Evolutionary conservation across 2,329 filamentous ascomycete genomes (phyloP).

Genomic region (Ampelomyces quisqualis): DNA sequence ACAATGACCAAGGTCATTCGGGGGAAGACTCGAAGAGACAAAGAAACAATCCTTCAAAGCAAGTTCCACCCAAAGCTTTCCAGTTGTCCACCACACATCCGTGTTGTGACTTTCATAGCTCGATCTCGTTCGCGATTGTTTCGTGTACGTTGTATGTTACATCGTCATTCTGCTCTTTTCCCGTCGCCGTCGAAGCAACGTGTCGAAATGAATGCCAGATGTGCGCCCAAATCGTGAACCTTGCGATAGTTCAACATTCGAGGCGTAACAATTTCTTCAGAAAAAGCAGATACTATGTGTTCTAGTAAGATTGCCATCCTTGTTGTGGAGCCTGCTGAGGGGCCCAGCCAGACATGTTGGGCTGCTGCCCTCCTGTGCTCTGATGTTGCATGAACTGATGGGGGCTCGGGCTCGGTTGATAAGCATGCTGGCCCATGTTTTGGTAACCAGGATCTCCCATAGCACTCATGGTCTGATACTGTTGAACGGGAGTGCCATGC

Average conservation of each 20-base stretch:
- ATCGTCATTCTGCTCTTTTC: constrained; percentile 16
- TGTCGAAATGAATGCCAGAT: too few relatives aligned
- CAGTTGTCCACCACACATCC: constrained; percentile 16
- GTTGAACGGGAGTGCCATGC: constrained; percentile 47
- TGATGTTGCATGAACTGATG: constrained; percentile 51
- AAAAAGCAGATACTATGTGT: too few relatives aligned
- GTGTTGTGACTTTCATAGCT: constrained; percentile 15
- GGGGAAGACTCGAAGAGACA: constrained; percentile 1
- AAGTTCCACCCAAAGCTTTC: constrained; percentile 3
- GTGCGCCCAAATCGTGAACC: too few relatives aligned
- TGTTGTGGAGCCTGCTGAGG: constrained; percentile 47
- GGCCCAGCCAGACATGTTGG: constrained; percentile 56
- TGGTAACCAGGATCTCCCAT: constrained; percentile 49
- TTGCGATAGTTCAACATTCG: too few relatives aligned
- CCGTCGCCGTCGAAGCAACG: constrained; percentile 1
- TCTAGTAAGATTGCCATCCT: constrained; percentile 44
- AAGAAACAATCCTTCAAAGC: constrained; percentile 11
- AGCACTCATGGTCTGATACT: constrained; percentile 50
- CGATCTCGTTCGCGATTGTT: constrained; percentile 16
- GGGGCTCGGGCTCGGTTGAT: constrained; percentile 52
- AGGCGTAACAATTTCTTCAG: too few relatives aligned
- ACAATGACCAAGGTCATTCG: constrained; percentile 11
- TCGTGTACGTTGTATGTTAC: constrained; percentile 21
- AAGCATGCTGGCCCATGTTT: constrained; percentile 52
- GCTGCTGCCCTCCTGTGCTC: constrained; percentile 48